Evolutionary conservation across 176 grass and related monocot genomes (phyloP).

Genomic region (Canna indica): DNA sequence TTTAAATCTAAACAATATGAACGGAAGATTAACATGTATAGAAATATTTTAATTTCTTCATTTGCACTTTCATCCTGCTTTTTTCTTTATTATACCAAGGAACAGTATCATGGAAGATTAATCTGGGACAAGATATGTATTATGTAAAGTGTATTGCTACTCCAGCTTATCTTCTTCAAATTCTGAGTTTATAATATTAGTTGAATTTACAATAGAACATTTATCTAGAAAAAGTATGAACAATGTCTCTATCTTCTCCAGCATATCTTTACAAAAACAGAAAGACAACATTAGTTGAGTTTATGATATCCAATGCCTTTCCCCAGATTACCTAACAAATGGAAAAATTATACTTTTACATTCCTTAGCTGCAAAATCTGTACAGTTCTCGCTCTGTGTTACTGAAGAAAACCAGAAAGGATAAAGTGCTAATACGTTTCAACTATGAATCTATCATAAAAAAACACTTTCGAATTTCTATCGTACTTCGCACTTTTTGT

Average conservation of each 20-base stretch:
- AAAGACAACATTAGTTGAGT: neutral
- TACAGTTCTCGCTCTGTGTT: neutral
- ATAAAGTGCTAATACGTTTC: neutral
- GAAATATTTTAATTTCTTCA: too few relatives aligned
- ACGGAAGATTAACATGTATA: too few relatives aligned
- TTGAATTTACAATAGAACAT: neutral
- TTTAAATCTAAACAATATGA: too few relatives aligned
- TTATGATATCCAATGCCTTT: neutral
- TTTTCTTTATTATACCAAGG: too few relatives aligned
- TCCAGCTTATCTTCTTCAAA: neutral
- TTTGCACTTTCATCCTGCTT: too few relatives aligned
- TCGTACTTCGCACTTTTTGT: slow-evolving; percentile 7
- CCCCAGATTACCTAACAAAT: neutral
- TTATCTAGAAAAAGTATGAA: neutral
- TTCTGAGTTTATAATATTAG: too few relatives aligned
- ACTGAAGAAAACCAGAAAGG: neutral
- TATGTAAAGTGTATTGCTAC: neutral
- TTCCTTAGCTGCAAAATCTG: neutral
- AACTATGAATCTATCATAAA: slow-evolving; percentile 15
- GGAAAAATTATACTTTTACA: neutral
- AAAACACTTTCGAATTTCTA: too few relatives aligned
- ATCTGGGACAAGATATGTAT: neutral
- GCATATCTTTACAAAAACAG: neutral
- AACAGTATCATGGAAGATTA: neutral
- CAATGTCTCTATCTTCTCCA: neutral